These are phyloP conservation scores for Geum urbanum DNA, from an alignment of 306 rosid species.

Conservation along the genomic window DNA sequence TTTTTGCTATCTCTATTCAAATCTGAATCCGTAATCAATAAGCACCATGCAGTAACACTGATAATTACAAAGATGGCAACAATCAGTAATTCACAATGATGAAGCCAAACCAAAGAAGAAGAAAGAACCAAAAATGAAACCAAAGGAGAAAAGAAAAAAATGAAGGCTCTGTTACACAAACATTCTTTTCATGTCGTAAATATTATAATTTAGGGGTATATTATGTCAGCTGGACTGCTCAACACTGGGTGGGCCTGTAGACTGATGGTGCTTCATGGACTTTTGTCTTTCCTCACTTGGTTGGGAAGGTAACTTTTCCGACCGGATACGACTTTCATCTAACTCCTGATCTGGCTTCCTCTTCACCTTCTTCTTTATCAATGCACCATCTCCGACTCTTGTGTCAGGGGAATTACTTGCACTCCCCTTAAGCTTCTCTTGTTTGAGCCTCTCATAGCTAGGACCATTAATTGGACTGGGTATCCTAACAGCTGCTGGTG, in stretches of 20 bases:
- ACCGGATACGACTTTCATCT: slow-evolving; percentile 50
- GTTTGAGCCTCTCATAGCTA: slow-evolving; percentile 41
- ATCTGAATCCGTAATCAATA: slow-evolving; percentile 44
- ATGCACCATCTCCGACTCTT: slow-evolving; percentile 49
- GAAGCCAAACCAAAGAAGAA: slow-evolving; percentile 30
- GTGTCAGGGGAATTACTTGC: slow-evolving; percentile 49
- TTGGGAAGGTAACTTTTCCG: slow-evolving; percentile 48
- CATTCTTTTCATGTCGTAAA: slow-evolving; percentile 30
- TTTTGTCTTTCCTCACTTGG: slow-evolving; percentile 70
- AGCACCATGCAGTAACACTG: slow-evolving; percentile 41
- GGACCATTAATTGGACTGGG: slow-evolving; percentile 52
- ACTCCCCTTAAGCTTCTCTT: slow-evolving; percentile 65
- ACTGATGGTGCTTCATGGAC: slow-evolving; percentile 57
- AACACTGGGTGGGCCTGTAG: slow-evolving; percentile 56
- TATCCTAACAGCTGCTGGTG: slow-evolving; percentile 37
- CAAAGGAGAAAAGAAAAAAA: slow-evolving; percentile 13
- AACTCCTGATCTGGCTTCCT: slow-evolving; percentile 68
- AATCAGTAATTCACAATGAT: slow-evolving; percentile 32
- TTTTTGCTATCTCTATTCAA: slow-evolving; percentile 37
- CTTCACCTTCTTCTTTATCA: slow-evolving; percentile 70
- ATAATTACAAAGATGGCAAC: slow-evolving; percentile 63
- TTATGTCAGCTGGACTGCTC: slow-evolving; percentile 83
- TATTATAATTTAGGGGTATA: slow-evolving; percentile 33
- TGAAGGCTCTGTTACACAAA: slow-evolving; percentile 26
- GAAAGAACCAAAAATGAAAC: slow-evolving; percentile 14